Percentiles rank a stretch among this genome's conserved stretches.
Evolutionary conservation across 1,284 basidiomycete species (phyloP).

Genomic region (Cutaneotrichosporon mucoides): DNA sequence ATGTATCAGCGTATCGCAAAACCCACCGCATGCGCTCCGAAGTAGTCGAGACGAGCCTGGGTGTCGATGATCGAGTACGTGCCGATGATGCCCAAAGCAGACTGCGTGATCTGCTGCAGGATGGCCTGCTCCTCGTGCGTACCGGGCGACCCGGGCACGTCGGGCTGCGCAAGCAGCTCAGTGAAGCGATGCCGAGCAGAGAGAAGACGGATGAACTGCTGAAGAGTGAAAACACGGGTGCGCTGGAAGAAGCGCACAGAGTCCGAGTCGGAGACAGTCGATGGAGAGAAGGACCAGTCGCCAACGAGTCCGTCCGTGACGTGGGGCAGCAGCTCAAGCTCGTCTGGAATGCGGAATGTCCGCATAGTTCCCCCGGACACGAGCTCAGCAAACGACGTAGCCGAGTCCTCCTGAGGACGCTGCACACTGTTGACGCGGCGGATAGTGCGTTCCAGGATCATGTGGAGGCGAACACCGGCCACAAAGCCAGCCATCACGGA

Average conservation of each 20-base stretch:
- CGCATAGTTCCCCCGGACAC: conserved; percentile 14
- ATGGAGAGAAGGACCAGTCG: conserved; percentile 33
- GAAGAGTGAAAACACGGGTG: conserved; percentile 30
- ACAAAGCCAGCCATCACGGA: conserved; percentile 36
- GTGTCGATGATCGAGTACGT: conserved; percentile 34
- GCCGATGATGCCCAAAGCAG: conserved; percentile 33
- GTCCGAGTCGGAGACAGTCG: conserved; percentile 31
- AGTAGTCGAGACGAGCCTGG: conserved; percentile 30
- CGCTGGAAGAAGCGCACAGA: conserved; percentile 37
- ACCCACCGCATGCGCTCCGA: conserved; percentile 35
- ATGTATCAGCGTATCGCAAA: not conserved
- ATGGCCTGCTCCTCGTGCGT: conserved; percentile 20
- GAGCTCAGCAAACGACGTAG: conserved; percentile 20
- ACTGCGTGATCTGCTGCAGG: conserved; percentile 30
- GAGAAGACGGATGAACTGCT: conserved; percentile 32
- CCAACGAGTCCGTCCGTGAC: conserved; percentile 30
- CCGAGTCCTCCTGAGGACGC: conserved; percentile 9
- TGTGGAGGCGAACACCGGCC: conserved; percentile 30
- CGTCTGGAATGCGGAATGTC: conserved; percentile 20
- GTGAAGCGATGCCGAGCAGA: conserved; percentile 30
- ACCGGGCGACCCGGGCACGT: conserved; percentile 1
- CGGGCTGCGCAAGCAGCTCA: conserved; percentile 18
- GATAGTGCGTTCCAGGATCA: conserved; percentile 30
- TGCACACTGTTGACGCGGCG: conserved; percentile 27
- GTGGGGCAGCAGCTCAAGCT: conserved; percentile 26